Base-by-base conservation (phyloP, 108 stramenopile genomes). In the Epipyxis sp. region DNA sequence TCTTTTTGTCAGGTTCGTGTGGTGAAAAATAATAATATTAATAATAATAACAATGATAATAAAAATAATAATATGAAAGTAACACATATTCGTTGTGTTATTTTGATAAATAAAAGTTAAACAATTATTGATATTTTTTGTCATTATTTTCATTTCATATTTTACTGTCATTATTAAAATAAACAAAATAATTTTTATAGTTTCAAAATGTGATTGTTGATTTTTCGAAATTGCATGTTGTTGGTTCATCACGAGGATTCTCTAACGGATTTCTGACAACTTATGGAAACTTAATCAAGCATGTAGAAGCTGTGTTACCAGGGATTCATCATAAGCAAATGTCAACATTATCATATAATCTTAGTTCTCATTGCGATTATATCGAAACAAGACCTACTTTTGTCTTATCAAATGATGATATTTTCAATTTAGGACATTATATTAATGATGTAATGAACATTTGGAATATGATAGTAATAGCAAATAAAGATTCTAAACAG, bases 391-490 rank as follows among this genome's bases (percentile, higher is more conserved):
- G 34, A 3, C 6, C 13, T 32, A 39, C 34, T 10, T 74, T 74
- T 25, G 6, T 74, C 13, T 42, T 74, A 32, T 74, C 71, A 6
- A 74, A 74, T 42, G 71, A 74, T 57, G 71, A 74, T 42, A 54
- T 46, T 42, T 74, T 74, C 50, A 74, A 74, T 42, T 42, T 74
- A 37, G 50, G 71, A 27, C 71, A 74, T 74, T 74, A 74, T 42
- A 74, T 74, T 6, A 74, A 74, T 37, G 71, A 74, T 42, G 71
- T 74, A 29, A 74, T 74, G 27, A 37, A 6, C 3, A 57, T 74
- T 13, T 74, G 71, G 71, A 32, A 16, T 27, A 6, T 13, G 46
- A 13, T 50, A 50, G 46, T 20, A 50, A 50, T 20, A 50, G 46
- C 6, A 6, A 20, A 50, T 20, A 50, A 50, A 20, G 20, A 13